Base-by-base conservation (phyloP, 441 rosid genomes). In the Pelargonium citronellum region DNA sequence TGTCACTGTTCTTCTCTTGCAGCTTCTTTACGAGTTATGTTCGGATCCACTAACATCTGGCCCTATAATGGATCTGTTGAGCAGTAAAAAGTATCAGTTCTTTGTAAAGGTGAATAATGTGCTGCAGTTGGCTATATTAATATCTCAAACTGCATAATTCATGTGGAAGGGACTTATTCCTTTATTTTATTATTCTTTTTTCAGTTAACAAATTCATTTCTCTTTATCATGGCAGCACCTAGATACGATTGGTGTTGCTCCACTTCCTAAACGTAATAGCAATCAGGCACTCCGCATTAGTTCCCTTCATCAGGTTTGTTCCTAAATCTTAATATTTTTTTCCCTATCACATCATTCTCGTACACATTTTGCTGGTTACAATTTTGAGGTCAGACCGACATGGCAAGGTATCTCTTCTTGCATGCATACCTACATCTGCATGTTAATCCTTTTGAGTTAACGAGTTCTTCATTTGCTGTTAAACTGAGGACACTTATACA, bases 271-370 rank as follows among this genome's bases (percentile, higher is more conserved):
- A 80, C 83, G 99, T 72, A 90, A 83, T 74, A 84, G 81, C 83
- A 87, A 85, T 77, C 98, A 92, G 86, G 85, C 87, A 34, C 91
- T 92, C 57, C 96, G 97, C 74, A 87, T 88, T 78, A 90, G 97
- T 84, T 95, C 99, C 67, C 92, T 95, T 75, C 99, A 95, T 84
- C 98, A 95, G 98, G 98, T 93, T 74, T 76, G 39, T 61, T 66
- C 51, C 53, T 64, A 5, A 63, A 30, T 63, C 43, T 63, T 63
- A 30, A 5, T 63, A 2, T 68, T 78, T 68, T 71, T 34, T 15
- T 75, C 19, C 37, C 37, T 37, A 13, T 16, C 43, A 8, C 71
- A 65, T 67, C 60, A 9, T 49, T 43, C 34, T 16, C 8, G 16
- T 47, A 37, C 51, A 39, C 43, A 63, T 63, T 27, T 12, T 30